Percentiles rank a stretch among this genome's conserved stretches.
These are phyloP conservation scores for Saturnispora hagleri DNA, from an alignment of 805 yeast genomes.

Conservation along the genomic window DNA sequence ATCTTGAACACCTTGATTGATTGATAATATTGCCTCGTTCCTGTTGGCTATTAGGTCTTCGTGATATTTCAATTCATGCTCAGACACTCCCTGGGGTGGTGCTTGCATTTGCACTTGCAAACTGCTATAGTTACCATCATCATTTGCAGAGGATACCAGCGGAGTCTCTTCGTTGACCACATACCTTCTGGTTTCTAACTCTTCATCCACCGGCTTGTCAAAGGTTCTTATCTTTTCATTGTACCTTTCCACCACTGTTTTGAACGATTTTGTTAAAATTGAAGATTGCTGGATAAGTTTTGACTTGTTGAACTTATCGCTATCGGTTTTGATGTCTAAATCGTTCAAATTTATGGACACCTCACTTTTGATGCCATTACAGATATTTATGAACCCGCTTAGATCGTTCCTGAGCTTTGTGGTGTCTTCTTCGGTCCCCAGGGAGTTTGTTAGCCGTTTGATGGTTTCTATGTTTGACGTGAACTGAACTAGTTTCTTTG, in stretches of 20 bases:
- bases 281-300: not conserved
- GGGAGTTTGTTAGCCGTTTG: not conserved
- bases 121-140: conserved; percentile 11
- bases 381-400: not conserved
- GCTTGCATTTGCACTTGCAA: conserved; percentile 26
- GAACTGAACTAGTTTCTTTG: not conserved
- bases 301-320: not conserved
- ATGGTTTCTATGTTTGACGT: not conserved
- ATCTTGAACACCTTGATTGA: conserved; percentile 72
- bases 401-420: not conserved
- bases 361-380: not conserved
- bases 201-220: not conserved
- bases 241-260: not conserved
- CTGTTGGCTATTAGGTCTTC: conserved; percentile 59
- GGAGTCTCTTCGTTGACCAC: not conserved
- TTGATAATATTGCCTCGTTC: conserved; percentile 59
- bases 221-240: not conserved
- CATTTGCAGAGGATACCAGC: not conserved
- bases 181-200: not conserved
- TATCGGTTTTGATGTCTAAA: not conserved
- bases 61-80: conserved; percentile 54
- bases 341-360: not conserved
- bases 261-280: not conserved
- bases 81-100: conserved; percentile 28
- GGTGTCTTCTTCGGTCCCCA: not conserved